Percentiles rank a stretch among this genome's conserved stretches.
Evolutionary conservation across 805 yeast genomes (phyloP).

Genomic region (Metschnikowia reukaufii): DNA sequence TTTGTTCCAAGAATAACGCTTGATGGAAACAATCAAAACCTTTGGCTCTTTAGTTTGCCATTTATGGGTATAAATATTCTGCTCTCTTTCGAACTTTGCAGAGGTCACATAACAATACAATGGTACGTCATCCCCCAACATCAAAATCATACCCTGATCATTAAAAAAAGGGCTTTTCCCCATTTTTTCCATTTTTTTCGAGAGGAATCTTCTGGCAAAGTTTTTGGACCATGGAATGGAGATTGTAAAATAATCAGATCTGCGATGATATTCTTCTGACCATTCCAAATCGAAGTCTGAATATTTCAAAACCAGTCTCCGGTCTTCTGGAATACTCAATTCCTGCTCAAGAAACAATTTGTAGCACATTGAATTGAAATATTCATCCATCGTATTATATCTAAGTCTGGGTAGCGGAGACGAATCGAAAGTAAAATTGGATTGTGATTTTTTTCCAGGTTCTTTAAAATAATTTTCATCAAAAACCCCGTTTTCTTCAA

Average conservation of each 20-base stretch:
- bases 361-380: slow-evolving; percentile 56
- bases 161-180: not conserved
- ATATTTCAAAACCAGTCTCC: slow-evolving; percentile 2
- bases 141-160: not conserved
- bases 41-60: slow-evolving; percentile 11
- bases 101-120: slow-evolving; percentile 37
- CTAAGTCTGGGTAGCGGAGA: slow-evolving; percentile 41
- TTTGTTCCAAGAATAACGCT: not conserved
- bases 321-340: slow-evolving; percentile 25
- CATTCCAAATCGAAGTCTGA: slow-evolving; percentile 51
- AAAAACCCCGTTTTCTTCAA: too few species aligned
- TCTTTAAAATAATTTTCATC: too few species aligned
- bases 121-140: not conserved
- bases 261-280: slow-evolving; percentile 44
- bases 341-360: slow-evolving; percentile 63
- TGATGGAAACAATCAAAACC: slow-evolving; percentile 2
- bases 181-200: not conserved
- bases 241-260: slow-evolving; percentile 35
- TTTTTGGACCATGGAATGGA: not conserved
- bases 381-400: slow-evolving; percentile 50
- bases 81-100: not conserved
- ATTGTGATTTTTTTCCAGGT: too few species aligned
- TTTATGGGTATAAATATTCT: not conserved
- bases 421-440: slow-evolving; percentile 10
- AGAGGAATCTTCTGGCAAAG: not conserved